Base-by-base conservation (phyloP, 106 monocot genomes). In the Phalaenopsis equestris region DNA sequence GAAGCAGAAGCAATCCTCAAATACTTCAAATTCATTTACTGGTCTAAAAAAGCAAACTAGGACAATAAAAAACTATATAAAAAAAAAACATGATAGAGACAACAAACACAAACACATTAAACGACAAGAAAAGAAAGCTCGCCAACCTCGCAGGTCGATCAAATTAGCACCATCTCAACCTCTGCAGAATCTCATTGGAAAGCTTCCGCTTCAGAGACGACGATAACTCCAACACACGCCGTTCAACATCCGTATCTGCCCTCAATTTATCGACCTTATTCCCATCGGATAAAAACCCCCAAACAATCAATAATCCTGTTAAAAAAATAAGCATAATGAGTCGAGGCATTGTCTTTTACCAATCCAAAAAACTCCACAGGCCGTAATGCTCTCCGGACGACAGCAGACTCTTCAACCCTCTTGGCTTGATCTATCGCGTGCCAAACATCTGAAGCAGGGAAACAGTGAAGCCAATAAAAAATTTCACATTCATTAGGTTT, bases 181-280 rank as follows among this genome's bases (percentile, higher is more conserved):
- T 85, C 75, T 84, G 78, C 83, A 94, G 56, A 83, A 98, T 89
- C 82, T 94, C 97, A 79, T 83, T 41, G 19, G 81, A 77, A 43
- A 98, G 56, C 84, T 87, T 86, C 79, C 85, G 82, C 92, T 90
- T 98, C 74, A 88, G 36, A 12, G 73, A 24, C 68, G 37, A 77
- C 11, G 23, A 21, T 76, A 49, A 23, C 23, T 49, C 76, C 24
- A 47, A 30, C 24, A 10, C 42, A 7, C 3, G 23, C 8, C 49
- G 11, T 49, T 74, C 43, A 19, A 42, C 74, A n/a, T 49, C 6
- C 7, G 67, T 14, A 5, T 42, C 52, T 49, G 14, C 24, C 19
- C 30, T 52, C 76, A 76, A 30, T 76, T 52, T 47, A 48, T 52
- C 18, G 47, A 14, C 76, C 76, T 76, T 76, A 6, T 76, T 37